phyloP scores from a whole-genome alignment of 2,329 filamentous ascomycete genomes.

The Simplicillium sp. region DNA sequence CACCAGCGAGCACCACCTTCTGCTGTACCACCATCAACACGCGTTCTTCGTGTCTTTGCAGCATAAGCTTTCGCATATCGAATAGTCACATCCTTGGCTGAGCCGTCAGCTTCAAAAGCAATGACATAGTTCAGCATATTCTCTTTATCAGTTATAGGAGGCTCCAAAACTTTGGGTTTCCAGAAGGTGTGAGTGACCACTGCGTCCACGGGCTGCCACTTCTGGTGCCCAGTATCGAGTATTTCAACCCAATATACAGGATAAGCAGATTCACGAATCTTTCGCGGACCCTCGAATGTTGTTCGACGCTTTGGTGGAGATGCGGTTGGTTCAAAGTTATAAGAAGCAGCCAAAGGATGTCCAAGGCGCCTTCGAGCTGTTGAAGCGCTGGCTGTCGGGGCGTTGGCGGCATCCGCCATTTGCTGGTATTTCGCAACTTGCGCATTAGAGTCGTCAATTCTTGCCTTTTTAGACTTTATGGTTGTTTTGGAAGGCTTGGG shows the following conservation, averaged over 20 bases:
- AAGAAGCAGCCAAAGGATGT: slow-evolving; percentile 44
- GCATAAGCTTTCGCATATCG: slow-evolving; percentile 84
- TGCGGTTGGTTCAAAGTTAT: slow-evolving; percentile 34
- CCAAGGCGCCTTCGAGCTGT: slow-evolving; percentile 40
- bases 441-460: slow-evolving; percentile 22
- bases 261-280: slow-evolving; percentile 59
- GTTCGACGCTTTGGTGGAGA: slow-evolving; percentile 24
- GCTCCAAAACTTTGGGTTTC: slow-evolving; percentile 69
- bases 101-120: slow-evolving; percentile 72
- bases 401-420: slow-evolving; percentile 15
- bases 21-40: slow-evolving; percentile 56
- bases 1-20: slow-evolving; percentile 43
- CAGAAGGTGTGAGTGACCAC: slow-evolving; percentile 70
- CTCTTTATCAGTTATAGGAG: slow-evolving; percentile 64
- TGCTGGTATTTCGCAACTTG: slow-evolving; percentile 30
- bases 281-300: slow-evolving; percentile 24
- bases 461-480: slow-evolving; percentile 19
- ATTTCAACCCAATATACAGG: slow-evolving; percentile 94
- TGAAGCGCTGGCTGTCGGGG: slow-evolving; percentile 18
- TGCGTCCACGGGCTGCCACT: slow-evolving; percentile 84
- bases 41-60: slow-evolving; percentile 73
- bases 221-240: slow-evolving; percentile 76
- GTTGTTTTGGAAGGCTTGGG: slow-evolving; percentile 25
- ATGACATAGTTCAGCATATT: slow-evolving; percentile 79
- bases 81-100: slow-evolving; percentile 74